Percentiles rank a stretch among this genome's conserved stretches.
Conservation (phyloP, 148 eudicot genomes). For the Rhododendron williamsianum region DNA sequence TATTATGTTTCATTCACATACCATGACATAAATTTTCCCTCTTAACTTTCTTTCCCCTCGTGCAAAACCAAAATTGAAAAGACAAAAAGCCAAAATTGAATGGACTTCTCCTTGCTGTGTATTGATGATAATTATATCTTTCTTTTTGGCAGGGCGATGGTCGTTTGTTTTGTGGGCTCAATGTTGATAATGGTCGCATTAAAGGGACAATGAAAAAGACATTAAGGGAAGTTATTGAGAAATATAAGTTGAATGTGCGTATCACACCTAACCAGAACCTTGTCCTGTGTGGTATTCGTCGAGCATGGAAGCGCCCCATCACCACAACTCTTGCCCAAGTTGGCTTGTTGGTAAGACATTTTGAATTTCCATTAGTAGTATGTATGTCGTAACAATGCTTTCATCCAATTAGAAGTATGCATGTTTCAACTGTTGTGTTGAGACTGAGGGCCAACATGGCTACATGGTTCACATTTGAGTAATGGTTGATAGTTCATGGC, state of each 20-base stretch:
- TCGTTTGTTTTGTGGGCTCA: slow-evolving; percentile 77
- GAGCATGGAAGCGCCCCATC: slow-evolving; percentile 69
- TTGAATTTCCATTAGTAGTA: background rate
- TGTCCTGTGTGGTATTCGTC: slow-evolving; percentile 68
- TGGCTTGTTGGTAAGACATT: slow-evolving; percentile 69
- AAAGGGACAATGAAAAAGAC: slow-evolving; percentile 83
- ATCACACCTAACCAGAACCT: slow-evolving; percentile 94
- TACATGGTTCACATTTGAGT: background rate
- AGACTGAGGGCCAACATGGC: background rate
- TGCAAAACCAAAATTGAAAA: background rate
- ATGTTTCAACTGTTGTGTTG: background rate
- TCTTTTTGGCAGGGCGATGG: slow-evolving; percentile 73
- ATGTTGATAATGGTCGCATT: slow-evolving; percentile 87
- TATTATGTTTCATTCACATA: background rate
- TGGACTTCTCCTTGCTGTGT: background rate
- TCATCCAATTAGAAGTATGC: background rate
- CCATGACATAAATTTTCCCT: background rate
- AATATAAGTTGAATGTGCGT: slow-evolving; percentile 86
- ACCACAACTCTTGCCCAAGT: slow-evolving; percentile 77
- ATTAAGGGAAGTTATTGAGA: slow-evolving; percentile 80
- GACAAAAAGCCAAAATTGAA: background rate
- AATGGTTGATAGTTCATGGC: background rate
- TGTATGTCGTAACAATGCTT: background rate
- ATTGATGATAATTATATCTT: background rate
- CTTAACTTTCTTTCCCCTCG: background rate